These are phyloP conservation scores for Colletotrichum filicis DNA, from an alignment of 2,329 filamentous ascomycete genomes.

Conservation along the genomic window DNA sequence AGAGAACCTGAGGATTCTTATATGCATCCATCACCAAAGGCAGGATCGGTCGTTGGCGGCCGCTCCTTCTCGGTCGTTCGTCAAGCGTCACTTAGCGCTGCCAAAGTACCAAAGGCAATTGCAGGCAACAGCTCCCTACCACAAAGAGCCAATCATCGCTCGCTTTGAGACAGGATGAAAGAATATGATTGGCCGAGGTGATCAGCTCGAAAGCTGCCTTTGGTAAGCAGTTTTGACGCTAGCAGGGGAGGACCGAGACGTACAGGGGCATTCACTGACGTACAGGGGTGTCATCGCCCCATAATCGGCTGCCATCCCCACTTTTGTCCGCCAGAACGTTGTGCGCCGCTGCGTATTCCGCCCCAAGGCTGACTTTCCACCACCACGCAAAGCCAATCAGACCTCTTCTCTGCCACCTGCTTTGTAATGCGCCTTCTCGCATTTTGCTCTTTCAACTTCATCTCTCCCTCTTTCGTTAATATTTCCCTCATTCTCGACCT, in stretches of 20 bases:
- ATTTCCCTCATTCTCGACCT: background rate
- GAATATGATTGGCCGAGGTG: background rate
- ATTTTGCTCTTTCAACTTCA: background rate
- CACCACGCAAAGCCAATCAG: background rate
- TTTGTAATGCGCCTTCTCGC: background rate
- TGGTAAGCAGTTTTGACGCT: background rate
- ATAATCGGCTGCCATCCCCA: background rate
- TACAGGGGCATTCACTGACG: too few relatives aligned
- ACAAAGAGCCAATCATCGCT: background rate
- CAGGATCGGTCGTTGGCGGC: background rate
- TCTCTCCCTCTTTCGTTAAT: background rate
- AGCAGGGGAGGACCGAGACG: background rate
- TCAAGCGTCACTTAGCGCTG: background rate
- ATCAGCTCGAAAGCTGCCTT: background rate
- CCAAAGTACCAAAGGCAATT: background rate
- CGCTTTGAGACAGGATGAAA: fast-evolving
- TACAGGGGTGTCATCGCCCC: background rate
- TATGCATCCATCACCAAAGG: background rate
- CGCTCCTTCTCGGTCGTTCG: background rate
- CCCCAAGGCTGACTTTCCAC: background rate
- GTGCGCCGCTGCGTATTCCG: constrained; percentile 30
- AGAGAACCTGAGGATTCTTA: background rate
- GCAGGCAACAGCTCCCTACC: constrained; percentile 4
- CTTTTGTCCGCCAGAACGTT: background rate
- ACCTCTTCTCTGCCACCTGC: background rate